Conservation (phyloP, 257 asterid species). For the Paulownia fortunei region DNA sequence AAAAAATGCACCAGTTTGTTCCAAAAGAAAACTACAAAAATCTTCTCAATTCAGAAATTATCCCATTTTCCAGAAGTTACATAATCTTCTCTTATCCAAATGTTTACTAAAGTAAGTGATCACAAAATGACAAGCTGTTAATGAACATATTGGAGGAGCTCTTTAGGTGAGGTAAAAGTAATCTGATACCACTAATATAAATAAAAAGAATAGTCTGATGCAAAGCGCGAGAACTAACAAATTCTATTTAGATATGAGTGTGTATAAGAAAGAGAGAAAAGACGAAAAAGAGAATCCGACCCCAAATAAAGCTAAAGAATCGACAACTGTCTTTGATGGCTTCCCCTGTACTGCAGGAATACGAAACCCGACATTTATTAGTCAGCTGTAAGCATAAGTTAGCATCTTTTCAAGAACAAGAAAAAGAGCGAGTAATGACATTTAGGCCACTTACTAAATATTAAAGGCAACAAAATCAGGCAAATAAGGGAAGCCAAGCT, state of each 20-base stretch:
- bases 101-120: not conserved
- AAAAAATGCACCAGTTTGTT: not conserved
- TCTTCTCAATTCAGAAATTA: conserved; percentile 10
- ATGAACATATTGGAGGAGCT: not conserved
- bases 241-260: conserved; percentile 1
- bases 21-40: not conserved
- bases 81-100: conserved; percentile 10
- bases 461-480: conserved; percentile 84
- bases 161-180: conserved; percentile 8
- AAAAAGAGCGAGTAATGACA: not conserved
- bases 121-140: not conserved
- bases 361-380: conserved; percentile 24
- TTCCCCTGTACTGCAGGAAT: conserved; percentile 83
- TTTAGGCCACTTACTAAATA: conserved; percentile 70
- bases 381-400: conserved; percentile 29
- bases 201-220: conserved; percentile 11
- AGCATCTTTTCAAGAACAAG: conserved; percentile 25
- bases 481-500: conserved; percentile 98
- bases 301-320: conserved; percentile 95
- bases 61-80: not conserved
- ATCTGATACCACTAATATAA: not conserved
- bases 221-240: conserved; percentile 24
- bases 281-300: conserved; percentile 50
- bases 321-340: conserved; percentile 87
- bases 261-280: conserved; percentile 9